phyloP scores from a whole-genome alignment of 495 filamentous ascomycete genomes.

The Arthonia radiata region DNA sequence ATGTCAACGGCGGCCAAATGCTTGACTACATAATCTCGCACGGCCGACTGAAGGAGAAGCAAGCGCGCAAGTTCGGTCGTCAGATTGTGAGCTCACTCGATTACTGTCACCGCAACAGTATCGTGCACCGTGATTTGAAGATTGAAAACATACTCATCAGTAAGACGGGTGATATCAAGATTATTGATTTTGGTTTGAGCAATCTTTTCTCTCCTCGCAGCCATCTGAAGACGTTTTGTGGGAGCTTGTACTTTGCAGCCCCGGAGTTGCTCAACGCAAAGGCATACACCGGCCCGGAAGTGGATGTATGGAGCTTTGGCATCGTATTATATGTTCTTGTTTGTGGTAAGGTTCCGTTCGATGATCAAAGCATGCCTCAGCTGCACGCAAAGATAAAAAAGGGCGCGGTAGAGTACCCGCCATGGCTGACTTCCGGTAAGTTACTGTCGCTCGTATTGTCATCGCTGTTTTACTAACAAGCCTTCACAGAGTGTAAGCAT shows the following conservation, averaged over 20 bases:
- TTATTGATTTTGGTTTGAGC: constrained; percentile 96
- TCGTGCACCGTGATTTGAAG: constrained; percentile 92
- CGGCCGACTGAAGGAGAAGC: constrained; percentile 92
- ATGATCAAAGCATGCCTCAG: constrained; percentile 98
- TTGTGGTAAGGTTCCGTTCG: constrained; percentile 95
- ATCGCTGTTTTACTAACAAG: constrained; percentile 10
- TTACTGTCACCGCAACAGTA: constrained; percentile 97
- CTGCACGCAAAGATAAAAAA: constrained; percentile 98
- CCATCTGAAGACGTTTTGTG: constrained; percentile 90
- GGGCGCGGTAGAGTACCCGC: constrained; percentile 83
- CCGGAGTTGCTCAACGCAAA: constrained; percentile 84
- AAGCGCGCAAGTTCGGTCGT: constrained; percentile 87
- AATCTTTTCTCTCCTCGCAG: constrained; percentile 79
- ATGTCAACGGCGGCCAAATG: constrained; percentile 98
- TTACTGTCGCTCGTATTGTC: constrained; percentile 1
- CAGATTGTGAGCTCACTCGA: constrained; percentile 97
- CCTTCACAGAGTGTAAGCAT: constrained; percentile 58
- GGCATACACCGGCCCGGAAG: constrained; percentile 87
- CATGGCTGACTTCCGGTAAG: constrained; percentile 71
- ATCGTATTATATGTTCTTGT: constrained; percentile 97
- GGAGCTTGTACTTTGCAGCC: constrained; percentile 92
- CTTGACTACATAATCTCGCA: constrained; percentile 99
- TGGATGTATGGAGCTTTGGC: constrained; percentile 97
- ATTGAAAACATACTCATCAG: constrained; percentile 99
- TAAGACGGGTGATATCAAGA: constrained; percentile 98